Evolutionary conservation across 2,329 filamentous ascomycete species (phyloP).

Genomic region (Pestalotiopsis sp.): DNA sequence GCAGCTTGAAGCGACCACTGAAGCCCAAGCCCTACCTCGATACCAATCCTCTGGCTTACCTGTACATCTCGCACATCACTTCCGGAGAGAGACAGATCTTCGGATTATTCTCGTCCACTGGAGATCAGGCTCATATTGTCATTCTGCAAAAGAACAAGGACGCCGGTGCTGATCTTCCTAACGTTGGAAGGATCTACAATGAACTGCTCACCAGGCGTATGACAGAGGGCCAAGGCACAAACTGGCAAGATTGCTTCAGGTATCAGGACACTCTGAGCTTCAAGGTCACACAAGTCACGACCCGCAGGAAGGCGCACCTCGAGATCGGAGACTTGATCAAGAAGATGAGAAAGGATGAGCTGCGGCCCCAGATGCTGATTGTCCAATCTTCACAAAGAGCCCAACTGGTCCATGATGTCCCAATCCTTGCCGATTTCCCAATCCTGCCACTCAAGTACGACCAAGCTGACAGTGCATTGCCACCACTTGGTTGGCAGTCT

Average conservation of each 20-base stretch:
- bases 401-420: constrained; percentile 81
- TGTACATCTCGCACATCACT: constrained; percentile 91
- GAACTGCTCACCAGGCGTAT: constrained; percentile 72
- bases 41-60: constrained; percentile 74
- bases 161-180: constrained; percentile 79
- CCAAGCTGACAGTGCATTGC: constrained; percentile 80
- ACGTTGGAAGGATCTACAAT: constrained; percentile 84
- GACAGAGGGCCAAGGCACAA: constrained; percentile 67
- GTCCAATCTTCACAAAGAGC: constrained; percentile 87
- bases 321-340: constrained; percentile 88
- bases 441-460: constrained; percentile 82
- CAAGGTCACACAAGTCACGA: constrained; percentile 85
- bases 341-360: constrained; percentile 86
- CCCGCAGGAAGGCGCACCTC: constrained; percentile 83
- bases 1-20: constrained; percentile 68
- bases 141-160: constrained; percentile 86
- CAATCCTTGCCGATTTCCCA: constrained; percentile 82
- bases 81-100: constrained; percentile 92
- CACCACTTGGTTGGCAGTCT: constrained; percentile 90
- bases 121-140: constrained; percentile 79
- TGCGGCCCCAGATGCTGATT: constrained; percentile 78
- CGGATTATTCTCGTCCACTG: constrained; percentile 85
- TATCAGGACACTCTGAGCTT: constrained; percentile 89
- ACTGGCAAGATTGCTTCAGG: constrained; percentile 79
- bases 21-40: constrained; percentile 75